A percentile compares a stretch with the other conserved stretches of the same genome.
Conservation (phyloP, 306 rosid genomes). For the Vigna nakashimae region DNA sequence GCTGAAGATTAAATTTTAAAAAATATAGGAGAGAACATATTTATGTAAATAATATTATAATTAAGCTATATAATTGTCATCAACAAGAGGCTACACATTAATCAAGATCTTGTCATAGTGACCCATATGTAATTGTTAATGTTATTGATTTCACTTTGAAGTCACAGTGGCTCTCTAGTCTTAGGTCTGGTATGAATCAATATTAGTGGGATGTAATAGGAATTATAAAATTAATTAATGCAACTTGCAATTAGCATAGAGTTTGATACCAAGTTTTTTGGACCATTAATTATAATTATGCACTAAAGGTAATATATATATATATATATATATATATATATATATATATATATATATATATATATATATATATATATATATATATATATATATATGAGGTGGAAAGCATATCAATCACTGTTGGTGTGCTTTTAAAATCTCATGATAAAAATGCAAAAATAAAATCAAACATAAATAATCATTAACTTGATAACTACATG, state of each 20-base stretch:
- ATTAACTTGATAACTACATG: neutral
- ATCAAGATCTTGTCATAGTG: conserved; percentile 1
- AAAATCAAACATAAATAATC: no score
- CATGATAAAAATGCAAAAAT: no score
- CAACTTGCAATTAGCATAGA: neutral
- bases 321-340: no score
- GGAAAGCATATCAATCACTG: neutral
- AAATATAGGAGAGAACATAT: neutral
- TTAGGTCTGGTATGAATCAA: conserved; percentile 19
- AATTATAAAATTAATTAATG: conserved; percentile 1
- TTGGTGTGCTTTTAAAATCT: neutral
- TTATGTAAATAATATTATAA: neutral
- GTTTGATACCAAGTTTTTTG: neutral
- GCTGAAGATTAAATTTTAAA: neutral
- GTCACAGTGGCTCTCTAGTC: conserved; percentile 9
- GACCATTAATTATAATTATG: conserved; percentile 9
- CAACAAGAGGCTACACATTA: neutral
- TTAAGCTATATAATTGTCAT: neutral
- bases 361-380: no score
- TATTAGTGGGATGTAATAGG: neutral
- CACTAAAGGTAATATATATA: neutral
- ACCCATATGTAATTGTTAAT: neutral
- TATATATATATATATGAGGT: neutral
- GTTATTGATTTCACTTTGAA: conserved; percentile 15
- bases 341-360: no score